Evolutionary conservation across 257 asterid species (phyloP).

Genomic region (Solanum tarijense): DNA sequence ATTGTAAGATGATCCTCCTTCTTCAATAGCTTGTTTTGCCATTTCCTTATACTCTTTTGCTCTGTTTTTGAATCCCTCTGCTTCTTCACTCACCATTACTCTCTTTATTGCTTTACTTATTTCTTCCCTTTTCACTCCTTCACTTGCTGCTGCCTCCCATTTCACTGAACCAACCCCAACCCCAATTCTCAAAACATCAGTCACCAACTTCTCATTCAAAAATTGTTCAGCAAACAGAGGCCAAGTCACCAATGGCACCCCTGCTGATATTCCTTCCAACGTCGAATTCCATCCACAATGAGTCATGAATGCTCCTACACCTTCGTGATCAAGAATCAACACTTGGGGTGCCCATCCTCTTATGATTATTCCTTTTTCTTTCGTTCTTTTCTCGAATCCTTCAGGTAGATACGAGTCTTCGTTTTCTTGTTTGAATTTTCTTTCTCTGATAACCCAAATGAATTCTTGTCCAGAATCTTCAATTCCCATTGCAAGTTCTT

Average conservation of each 20-base stretch:
- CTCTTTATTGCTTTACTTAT: conserved; percentile 13
- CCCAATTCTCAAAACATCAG: conserved; percentile 26
- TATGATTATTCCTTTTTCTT: conserved; percentile 41
- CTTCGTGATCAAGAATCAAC: conserved; percentile 29
- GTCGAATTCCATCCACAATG: conserved; percentile 59
- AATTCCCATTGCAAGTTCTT: conserved; percentile 52
- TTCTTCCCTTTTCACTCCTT: conserved; percentile 17
- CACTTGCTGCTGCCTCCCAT: conserved; percentile 5
- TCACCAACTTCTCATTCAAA: conserved; percentile 32
- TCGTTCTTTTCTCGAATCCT: conserved; percentile 43
- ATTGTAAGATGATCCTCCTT: conserved; percentile 54
- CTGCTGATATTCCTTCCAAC: conserved; percentile 29
- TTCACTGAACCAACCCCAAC: conserved; percentile 24
- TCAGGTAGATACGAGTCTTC: conserved; percentile 31
- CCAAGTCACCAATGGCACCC: conserved; percentile 48
- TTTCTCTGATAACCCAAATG: conserved; percentile 53
- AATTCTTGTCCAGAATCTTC: conserved; percentile 47
- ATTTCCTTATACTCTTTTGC: conserved; percentile 13
- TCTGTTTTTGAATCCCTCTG: conserved; percentile 17
- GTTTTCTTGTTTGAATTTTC: not conserved
- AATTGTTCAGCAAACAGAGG: conserved; percentile 44
- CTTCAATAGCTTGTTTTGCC: conserved; percentile 42
- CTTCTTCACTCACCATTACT: conserved; percentile 26
- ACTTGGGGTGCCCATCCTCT: conserved; percentile 73
- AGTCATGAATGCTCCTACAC: conserved; percentile 31